Evolutionary conservation across 2,329 filamentous ascomycete species (phyloP), one percentile per base, ranked within the genome.

Genomic region (Cytospora paraplurivora): DNA sequence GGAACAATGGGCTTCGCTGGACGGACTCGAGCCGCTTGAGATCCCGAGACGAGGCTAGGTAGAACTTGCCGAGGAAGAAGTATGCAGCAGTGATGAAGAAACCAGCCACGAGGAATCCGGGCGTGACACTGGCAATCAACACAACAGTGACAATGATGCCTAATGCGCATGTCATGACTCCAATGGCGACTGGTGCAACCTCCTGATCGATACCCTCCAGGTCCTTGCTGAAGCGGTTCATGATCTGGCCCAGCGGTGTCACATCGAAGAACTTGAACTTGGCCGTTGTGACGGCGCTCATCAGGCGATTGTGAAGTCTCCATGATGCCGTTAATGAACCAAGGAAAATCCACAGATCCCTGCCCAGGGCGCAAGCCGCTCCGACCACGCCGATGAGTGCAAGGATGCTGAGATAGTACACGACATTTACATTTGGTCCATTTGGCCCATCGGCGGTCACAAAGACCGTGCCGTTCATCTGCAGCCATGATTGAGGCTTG

Each of bases 221-320:
- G 74, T 99, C 95, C 76, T 98, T 98, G 74, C 94, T 98, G 78
- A 99, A 99, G 21, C 95, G 88, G 76, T 99, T 99, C 89, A 98
- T 98, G 71, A 99, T 83, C 76, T 97, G 94, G 13, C 95, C 95
- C 0, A 98, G 85, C 2, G 95, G 95, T 0, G 95, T 99, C 1
- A 94, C 90, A 72, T 99, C 95, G 72, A 99, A 99, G 79, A 99
- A 99, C 73, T 91, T 93, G 82, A 99, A 98, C 74, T 93, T 94
- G 35, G 95, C 95, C 69, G 93, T 88, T 15, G 92, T 90, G 32
- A 99, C 87, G 1, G 90, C 83, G 34, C 85, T 82, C 74, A 99
- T 89, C 61, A 99, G 81, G 41, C 85, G 81, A 68, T 88, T 83
- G 74, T 99, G 95, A 21, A 99, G 87, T 69, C 87, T 88, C 79